phyloP scores from a whole-genome alignment of 2,329 filamentous ascomycete species.

The Colletotrichum gigasporum region DNA sequence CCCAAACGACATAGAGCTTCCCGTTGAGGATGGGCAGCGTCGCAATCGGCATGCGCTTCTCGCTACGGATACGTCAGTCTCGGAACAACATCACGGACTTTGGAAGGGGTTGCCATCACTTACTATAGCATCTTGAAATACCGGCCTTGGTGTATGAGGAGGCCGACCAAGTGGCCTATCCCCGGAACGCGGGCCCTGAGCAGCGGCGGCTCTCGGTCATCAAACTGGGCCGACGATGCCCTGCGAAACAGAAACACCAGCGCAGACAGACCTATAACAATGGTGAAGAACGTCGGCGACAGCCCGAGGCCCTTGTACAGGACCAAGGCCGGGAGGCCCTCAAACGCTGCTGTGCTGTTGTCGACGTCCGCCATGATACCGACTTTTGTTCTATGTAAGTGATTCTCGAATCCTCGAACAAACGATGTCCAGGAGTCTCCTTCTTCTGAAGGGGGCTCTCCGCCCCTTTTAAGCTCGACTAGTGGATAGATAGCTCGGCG shows the following conservation, averaged over 20 bases:
- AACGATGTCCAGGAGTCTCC: too few species aligned
- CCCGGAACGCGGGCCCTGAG: slow-evolving; percentile 52
- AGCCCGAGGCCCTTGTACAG: too few species aligned
- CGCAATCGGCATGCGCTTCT: slow-evolving; percentile 46
- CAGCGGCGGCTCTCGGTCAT: slow-evolving; percentile 52
- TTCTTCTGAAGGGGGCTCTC: too few species aligned
- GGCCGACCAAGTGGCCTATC: slow-evolving; percentile 56
- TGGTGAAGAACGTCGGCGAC: neutral
- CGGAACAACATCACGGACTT: too few species aligned
- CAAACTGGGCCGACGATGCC: slow-evolving; percentile 29
- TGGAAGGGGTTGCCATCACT: too few species aligned
- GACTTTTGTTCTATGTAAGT: too few species aligned
- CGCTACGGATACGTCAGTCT: neutral
- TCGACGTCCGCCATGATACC: too few species aligned
- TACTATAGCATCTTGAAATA: slow-evolving; percentile 51
- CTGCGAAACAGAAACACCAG: neutral
- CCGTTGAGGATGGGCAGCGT: slow-evolving; percentile 54
- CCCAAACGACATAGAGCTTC: slow-evolving; percentile 55
- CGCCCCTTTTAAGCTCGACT: too few species aligned
- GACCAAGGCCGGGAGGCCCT: too few species aligned
- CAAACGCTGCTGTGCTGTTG: too few species aligned
- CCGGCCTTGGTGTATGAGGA: slow-evolving; percentile 46
- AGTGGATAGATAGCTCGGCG: too few species aligned
- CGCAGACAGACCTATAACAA: neutral
- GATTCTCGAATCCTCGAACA: too few species aligned